These are phyloP conservation scores for Hemerocallis citrina DNA, from an alignment of 106 monocot species.

Conservation along the genomic window DNA sequence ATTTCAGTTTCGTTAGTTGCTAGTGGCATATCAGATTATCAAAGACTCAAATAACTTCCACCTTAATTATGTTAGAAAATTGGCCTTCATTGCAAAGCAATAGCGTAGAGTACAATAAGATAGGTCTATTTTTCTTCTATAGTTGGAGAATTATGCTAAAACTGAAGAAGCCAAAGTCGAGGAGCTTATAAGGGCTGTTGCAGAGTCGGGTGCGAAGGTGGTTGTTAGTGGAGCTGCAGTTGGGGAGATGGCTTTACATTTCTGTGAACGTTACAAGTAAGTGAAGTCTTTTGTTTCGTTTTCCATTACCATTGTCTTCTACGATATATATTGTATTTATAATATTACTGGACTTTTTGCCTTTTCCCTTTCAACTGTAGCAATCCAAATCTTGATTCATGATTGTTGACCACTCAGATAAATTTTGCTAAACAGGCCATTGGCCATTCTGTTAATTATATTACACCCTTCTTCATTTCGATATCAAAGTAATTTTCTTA, in stretches of 20 bases:
- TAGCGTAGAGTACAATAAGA: too few species aligned
- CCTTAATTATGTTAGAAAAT: background rate
- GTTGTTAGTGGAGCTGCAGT: constrained; percentile 94
- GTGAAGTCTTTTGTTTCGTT: constrained; percentile 2
- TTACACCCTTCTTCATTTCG: too few species aligned
- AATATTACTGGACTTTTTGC: background rate
- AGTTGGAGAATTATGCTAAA: constrained; percentile 98
- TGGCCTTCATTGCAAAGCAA: background rate
- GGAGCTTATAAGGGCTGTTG: constrained; percentile 94
- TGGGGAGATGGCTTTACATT: constrained; percentile 99
- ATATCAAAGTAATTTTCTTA: too few species aligned
- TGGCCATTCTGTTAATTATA: too few species aligned
- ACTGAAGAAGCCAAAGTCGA: constrained; percentile 99
- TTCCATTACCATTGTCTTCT: background rate
- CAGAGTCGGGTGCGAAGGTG: constrained; percentile 87
- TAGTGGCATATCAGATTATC: background rate
- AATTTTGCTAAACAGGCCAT: too few species aligned
- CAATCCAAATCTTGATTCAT: too few species aligned
- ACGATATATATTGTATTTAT: background rate
- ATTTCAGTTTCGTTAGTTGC: background rate
- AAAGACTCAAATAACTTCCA: background rate
- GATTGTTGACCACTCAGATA: too few species aligned
- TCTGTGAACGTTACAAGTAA: constrained; percentile 98
- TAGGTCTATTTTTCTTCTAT: constrained; percentile 1
- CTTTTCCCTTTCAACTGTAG: background rate